Base-by-base conservation (phyloP, 2,329 filamentous ascomycete species). In the Aspergillus novoparasiticus region DNA sequence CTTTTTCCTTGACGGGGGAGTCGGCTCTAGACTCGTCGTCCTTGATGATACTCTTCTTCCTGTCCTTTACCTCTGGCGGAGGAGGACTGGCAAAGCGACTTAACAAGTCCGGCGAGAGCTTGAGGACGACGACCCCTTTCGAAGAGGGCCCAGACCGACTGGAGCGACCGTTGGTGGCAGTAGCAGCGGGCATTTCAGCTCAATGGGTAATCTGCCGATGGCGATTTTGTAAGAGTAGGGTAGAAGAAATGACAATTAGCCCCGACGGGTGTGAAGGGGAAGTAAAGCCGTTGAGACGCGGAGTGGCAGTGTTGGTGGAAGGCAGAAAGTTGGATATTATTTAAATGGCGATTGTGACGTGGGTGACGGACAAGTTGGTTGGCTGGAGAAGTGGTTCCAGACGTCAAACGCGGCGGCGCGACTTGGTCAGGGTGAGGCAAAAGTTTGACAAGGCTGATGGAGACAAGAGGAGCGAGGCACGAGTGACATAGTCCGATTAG, bases 71-170 rank as follows among this genome's bases (percentile, higher is more conserved):
- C 45, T 73, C 72, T 56, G 68, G 54, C 19, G 69, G 57, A 43
- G 64, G 58, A 41, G 64, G 59, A 61, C 63, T 68, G 21, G 70
- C 65, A 58, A 81, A 80, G 39, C 74, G 74, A 63, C 73, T 71
- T n/a, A 82, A 70, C 6, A 75, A 39, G 10, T 72, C 68, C 5
- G 77, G 67, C 9, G 78, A 73, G 53, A 82, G 68, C 69, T 77
- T 80, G n/a, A 82, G 73, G 61, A 77, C 68, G 56, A 82, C 64
- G 36, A 73, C 69, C 66, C 65, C 66, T 66, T 76, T 76, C 32
- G 51, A 55, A 46, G 75, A 74, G 62, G 68, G 66, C 39, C 69
- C 63, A 51, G 73, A 66, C 50, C 73, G 68, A 67, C 68, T 76
- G 58, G 76, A 73, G 72, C 76, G 78, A 72, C 76, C 74, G 72